These are phyloP conservation scores for Metschnikowia cubensis DNA, from an alignment of 805 yeast genomes.

Conservation along the genomic window DNA sequence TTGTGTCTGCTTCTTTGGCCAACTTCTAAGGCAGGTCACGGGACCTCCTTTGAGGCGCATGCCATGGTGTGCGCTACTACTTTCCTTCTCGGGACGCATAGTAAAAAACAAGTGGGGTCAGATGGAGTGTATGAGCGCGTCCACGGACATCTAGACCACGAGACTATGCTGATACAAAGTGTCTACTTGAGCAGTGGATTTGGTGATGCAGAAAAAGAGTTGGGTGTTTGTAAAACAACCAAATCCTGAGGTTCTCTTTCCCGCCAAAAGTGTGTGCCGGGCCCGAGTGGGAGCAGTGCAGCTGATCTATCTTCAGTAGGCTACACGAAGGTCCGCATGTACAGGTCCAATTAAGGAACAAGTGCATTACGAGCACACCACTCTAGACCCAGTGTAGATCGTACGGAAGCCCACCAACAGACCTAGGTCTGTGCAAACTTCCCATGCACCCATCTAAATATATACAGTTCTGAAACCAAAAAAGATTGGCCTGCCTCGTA, in stretches of 20 bases:
- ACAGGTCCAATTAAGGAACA: background rate
- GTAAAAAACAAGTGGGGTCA: background rate
- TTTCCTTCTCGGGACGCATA: background rate
- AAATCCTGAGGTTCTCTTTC: background rate
- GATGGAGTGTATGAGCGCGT: slow-evolving; percentile 1
- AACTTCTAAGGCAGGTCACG: background rate
- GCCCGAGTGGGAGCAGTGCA: background rate
- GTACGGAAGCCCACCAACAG: background rate
- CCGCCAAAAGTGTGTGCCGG: no score
- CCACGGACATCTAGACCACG: background rate
- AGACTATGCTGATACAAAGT: background rate
- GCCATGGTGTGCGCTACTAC: background rate
- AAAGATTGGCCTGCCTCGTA: background rate
- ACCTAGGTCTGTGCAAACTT: background rate
- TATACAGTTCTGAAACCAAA: background rate
- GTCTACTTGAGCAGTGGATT: no score
- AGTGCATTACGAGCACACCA: background rate
- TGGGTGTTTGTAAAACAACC: background rate
- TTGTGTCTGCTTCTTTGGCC: background rate
- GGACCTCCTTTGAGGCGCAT: background rate
- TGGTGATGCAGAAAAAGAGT: no score
- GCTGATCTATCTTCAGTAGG: background rate
- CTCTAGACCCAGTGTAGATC: background rate
- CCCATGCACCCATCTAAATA: background rate
- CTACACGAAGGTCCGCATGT: slow-evolving; percentile 1